Percentiles rank a stretch among this genome's conserved stretches.
These are phyloP conservation scores for Thelonectria discophora DNA, from an alignment of 2,329 filamentous ascomycete genomes.

Conservation along the genomic window DNA sequence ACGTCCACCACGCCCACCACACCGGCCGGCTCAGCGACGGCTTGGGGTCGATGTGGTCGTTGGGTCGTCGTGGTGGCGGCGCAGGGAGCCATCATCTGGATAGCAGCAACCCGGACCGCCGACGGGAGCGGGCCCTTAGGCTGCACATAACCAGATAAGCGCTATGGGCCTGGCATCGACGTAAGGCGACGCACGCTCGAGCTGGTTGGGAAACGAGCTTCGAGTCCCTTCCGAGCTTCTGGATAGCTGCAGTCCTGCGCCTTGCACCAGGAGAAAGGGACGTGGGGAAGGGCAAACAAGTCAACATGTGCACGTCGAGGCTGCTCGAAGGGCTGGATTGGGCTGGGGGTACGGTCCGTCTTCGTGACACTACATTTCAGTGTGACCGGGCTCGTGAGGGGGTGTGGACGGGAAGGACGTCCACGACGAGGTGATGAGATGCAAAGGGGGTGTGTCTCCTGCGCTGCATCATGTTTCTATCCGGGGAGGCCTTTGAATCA, in stretches of 20 bases:
- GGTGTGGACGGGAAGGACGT: slow-evolving; percentile 17
- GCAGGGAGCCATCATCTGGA: slow-evolving; percentile 15
- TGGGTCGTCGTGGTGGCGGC: slow-evolving; percentile 22
- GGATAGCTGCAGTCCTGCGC: slow-evolving; percentile 37
- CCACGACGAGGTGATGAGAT: slow-evolving; percentile 24
- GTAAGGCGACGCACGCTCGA: slow-evolving; percentile 16
- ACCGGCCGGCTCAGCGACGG: slow-evolving; percentile 25
- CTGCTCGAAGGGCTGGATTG: too few species aligned
- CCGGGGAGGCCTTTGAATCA: slow-evolving; percentile 33
- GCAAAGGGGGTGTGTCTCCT: slow-evolving; percentile 16
- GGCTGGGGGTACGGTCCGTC: slow-evolving; percentile 24
- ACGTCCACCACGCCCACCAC: slow-evolving; percentile 37
- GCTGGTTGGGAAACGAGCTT: slow-evolving; percentile 35
- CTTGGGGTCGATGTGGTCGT: slow-evolving; percentile 16
- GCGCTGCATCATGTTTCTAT: slow-evolving; percentile 23
- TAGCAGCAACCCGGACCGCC: slow-evolving; percentile 22
- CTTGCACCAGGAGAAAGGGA: slow-evolving; percentile 27
- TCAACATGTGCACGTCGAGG: slow-evolving; percentile 31
- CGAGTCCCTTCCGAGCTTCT: slow-evolving; percentile 33
- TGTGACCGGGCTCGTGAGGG: slow-evolving; percentile 22
- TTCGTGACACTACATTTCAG: slow-evolving; percentile 30
- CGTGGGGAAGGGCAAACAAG: slow-evolving; percentile 25
- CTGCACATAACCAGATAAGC: slow-evolving; percentile 29
- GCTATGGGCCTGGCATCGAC: slow-evolving; percentile 25
- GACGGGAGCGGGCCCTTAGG: slow-evolving; percentile 15